Percentiles rank a stretch among this genome's conserved stretches.
These are phyloP conservation scores for Leavenworthia alabamica DNA, from an alignment of 345 rosid species.

Conservation along the genomic window DNA sequence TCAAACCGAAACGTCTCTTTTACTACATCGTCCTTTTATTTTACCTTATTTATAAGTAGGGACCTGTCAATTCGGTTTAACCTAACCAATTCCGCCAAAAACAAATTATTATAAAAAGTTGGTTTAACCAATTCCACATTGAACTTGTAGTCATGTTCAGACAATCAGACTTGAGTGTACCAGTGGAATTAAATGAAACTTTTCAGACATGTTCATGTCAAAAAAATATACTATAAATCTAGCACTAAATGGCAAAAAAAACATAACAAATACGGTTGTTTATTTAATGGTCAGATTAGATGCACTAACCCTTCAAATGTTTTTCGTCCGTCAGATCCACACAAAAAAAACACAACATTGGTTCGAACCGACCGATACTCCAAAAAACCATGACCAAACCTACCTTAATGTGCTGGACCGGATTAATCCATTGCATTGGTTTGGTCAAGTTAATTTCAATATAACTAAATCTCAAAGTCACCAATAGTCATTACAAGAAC, in stretches of 20 bases:
- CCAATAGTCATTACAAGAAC: slow-evolving; percentile 83
- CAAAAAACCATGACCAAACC: too few relatives aligned
- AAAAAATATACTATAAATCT: too few relatives aligned
- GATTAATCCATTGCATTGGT: background rate
- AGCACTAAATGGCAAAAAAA: background rate
- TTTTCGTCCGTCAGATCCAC: too few relatives aligned
- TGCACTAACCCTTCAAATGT: background rate
- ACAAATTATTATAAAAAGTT: too few relatives aligned
- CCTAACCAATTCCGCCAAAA: background rate
- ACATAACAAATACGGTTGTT: too few relatives aligned
- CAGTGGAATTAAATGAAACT: background rate
- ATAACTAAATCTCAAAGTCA: slow-evolving; percentile 13
- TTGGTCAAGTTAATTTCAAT: background rate
- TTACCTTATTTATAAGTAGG: background rate
- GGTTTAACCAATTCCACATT: too few relatives aligned
- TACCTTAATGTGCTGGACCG: background rate
- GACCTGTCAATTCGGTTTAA: background rate
- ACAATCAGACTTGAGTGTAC: background rate
- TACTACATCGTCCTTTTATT: background rate
- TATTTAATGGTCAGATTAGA: too few relatives aligned
- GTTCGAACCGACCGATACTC: too few relatives aligned
- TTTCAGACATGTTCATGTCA: background rate
- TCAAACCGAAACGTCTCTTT: background rate
- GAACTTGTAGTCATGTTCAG: background rate
- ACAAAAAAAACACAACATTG: too few relatives aligned